Evolutionary conservation across 306 rosid species (phyloP).

Genomic region (Phaseolus lunatus): DNA sequence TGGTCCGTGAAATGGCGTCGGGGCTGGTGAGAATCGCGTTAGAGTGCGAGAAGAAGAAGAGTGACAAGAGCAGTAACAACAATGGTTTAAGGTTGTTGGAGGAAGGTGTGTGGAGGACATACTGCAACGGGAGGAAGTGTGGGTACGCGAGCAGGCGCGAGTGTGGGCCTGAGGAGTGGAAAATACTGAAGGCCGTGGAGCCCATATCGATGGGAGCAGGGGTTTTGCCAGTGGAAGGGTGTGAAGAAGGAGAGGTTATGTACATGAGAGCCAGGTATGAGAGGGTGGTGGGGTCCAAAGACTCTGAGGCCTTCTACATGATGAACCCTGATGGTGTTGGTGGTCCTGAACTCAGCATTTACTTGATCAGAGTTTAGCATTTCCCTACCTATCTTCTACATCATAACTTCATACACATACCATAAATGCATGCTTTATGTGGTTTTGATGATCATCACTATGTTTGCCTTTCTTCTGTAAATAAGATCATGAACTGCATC

Average conservation of each 20-base stretch:
- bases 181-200: constrained; percentile 76
- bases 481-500: background rate
- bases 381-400: no score
- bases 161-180: constrained; percentile 78
- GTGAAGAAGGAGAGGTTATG: constrained; percentile 81
- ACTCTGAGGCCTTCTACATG: constrained; percentile 93
- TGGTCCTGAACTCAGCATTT: constrained; percentile 92
- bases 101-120: constrained; percentile 75
- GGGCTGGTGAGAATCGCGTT: constrained; percentile 83
- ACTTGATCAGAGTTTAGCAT: constrained; percentile 71
- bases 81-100: constrained; percentile 52
- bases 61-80: background rate
- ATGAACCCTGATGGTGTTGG: constrained; percentile 75
- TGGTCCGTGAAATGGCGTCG: constrained; percentile 88
- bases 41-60: constrained; percentile 72
- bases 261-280: constrained; percentile 93
- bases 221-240: constrained; percentile 65
- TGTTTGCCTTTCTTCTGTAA: constrained; percentile 12
- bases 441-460: constrained; percentile 4
- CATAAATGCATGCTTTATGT: constrained; percentile 14
- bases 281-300: constrained; percentile 85
- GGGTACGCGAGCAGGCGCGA: constrained; percentile 67
- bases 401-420: no score
- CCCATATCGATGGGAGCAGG: constrained; percentile 94
- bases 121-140: constrained; percentile 85